Evolutionary conservation across 805 yeast species (phyloP).

Genomic region (Clavispora vitiphila): DNA sequence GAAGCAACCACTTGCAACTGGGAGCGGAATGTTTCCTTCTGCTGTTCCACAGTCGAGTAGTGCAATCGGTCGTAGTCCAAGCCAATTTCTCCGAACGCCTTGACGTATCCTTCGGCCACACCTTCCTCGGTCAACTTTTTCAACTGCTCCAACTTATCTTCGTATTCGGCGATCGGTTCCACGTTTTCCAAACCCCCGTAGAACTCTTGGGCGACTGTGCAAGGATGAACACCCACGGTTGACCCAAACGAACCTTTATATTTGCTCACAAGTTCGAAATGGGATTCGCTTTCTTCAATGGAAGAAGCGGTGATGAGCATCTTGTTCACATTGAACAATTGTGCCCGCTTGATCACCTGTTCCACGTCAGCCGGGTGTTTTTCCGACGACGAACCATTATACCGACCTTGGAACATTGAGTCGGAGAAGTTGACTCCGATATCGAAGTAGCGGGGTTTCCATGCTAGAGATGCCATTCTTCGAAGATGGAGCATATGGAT

Average conservation of each 20-base stretch:
- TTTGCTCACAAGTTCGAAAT: slow-evolving; percentile 49
- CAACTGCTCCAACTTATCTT: slow-evolving; percentile 44
- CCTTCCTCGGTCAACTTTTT: slow-evolving; percentile 48
- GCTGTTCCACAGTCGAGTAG: slow-evolving; percentile 65
- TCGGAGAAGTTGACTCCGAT: slow-evolving; percentile 78
- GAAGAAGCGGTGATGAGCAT: slow-evolving; percentile 84
- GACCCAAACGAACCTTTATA: slow-evolving; percentile 39
- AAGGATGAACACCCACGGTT: slow-evolving; percentile 96
- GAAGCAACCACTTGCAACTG: slow-evolving; percentile 63
- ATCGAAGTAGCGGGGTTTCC: slow-evolving; percentile 42
- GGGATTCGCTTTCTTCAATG: slow-evolving; percentile 58
- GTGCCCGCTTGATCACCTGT: slow-evolving; percentile 63
- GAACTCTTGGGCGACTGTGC: slow-evolving; percentile 56
- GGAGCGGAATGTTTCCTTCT: slow-evolving; percentile 57
- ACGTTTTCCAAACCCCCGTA: slow-evolving; percentile 32
- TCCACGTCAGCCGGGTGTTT: slow-evolving; percentile 65
- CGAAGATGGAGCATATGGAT: background rate
- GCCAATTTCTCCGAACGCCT: slow-evolving; percentile 94
- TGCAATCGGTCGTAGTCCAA: slow-evolving; percentile 88
- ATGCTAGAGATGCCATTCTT: slow-evolving; percentile 7
- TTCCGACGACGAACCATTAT: slow-evolving; percentile 52
- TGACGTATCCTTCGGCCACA: slow-evolving; percentile 46
- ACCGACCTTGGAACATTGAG: slow-evolving; percentile 77
- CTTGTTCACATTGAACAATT: slow-evolving; percentile 55
- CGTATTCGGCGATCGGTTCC: slow-evolving; percentile 26